These are phyloP conservation scores for Desmodesmus armatus DNA, from an alignment of 139 green algal species.

Conservation along the genomic window DNA sequence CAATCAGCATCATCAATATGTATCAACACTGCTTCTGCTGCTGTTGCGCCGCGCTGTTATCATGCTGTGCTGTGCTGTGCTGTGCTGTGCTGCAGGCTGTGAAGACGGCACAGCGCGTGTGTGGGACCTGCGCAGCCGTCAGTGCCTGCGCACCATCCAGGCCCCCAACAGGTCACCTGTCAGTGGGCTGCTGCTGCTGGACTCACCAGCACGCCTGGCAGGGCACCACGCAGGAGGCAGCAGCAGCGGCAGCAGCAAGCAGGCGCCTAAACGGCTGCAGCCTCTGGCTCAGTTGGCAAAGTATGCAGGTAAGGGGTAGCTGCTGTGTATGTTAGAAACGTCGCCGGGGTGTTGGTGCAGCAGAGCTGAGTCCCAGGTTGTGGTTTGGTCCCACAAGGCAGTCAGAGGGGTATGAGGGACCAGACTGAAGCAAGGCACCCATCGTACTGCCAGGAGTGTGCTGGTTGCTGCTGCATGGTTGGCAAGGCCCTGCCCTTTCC, in stretches of 20 bases:
- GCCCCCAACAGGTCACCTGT: slow-evolving; percentile 69
- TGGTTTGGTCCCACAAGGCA: background rate
- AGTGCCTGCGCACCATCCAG: slow-evolving; percentile 69
- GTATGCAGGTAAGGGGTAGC: slow-evolving; percentile 48
- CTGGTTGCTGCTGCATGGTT: too few species aligned
- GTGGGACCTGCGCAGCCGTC: slow-evolving; percentile 83
- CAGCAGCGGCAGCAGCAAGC: slow-evolving; percentile 28
- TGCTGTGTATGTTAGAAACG: background rate
- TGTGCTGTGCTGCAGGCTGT: slow-evolving; percentile 37
- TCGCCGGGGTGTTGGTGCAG: background rate
- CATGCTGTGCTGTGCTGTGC: too few species aligned
- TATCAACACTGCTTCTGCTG: background rate
- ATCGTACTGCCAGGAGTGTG: too few species aligned
- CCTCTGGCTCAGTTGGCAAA: slow-evolving; percentile 77
- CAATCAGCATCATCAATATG: background rate
- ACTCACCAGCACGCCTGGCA: slow-evolving; percentile 56
- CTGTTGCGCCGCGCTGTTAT: too few species aligned
- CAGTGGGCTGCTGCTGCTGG: slow-evolving; percentile 65
- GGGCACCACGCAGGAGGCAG: background rate
- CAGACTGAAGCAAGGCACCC: background rate
- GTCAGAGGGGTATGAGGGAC: background rate
- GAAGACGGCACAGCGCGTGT: slow-evolving; percentile 78
- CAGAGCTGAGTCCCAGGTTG: background rate
- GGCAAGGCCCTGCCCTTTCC: too few species aligned
- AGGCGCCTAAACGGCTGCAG: slow-evolving; percentile 65